Evolutionary conservation across 306 rosid species (phyloP), one percentile per base, ranked within the genome.

Genomic region (Vigna unguiculata): DNA sequence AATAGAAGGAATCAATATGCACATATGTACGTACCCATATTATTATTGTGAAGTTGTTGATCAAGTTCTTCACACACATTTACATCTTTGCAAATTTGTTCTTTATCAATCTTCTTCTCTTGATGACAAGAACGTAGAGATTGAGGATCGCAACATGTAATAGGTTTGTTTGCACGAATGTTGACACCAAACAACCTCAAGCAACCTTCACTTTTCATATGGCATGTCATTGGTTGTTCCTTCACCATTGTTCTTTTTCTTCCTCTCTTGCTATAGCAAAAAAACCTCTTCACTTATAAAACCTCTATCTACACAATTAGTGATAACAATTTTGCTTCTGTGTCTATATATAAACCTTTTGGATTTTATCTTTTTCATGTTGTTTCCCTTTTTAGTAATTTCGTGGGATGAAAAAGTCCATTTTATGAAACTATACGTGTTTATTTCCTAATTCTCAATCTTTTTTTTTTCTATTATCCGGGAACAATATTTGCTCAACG

Each of bases 181-280:
- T 81, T 80, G 9, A 88, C 93, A 2, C 96, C 91, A 58, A 90
- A 90, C 4, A 90, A 34, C 85, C 80, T 90, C 46, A 90, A 74
- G 14, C 83, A 24, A 34, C 6, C 55, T 10, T 84, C 73, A 17
- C n/a, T 32, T 5, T 59, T 69, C 2, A 15, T 79, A 16, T 75
- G 70, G 71, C 84, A 87, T 0, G 88, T 85, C 67, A 80, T 80
- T 0, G 84, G 34, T 85, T 89, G 34, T 85, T 89, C 86, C 74
- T 67, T 69, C 58, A 43, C 17, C 63, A 12, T 32, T 53, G 15
- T 14, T 58, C 24, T 25, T 0, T 6, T 4, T 4, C 57, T 43
- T 2, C 1, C 6, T 3, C 55, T 14, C 6, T 57, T 11, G 5
- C 67, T 32, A 15, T 62, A 1, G 34, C 24, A 14, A 32, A 63